Evolutionary conservation across 2,329 filamentous ascomycete genomes (phyloP).

Genomic region (Fusarium graminum): DNA sequence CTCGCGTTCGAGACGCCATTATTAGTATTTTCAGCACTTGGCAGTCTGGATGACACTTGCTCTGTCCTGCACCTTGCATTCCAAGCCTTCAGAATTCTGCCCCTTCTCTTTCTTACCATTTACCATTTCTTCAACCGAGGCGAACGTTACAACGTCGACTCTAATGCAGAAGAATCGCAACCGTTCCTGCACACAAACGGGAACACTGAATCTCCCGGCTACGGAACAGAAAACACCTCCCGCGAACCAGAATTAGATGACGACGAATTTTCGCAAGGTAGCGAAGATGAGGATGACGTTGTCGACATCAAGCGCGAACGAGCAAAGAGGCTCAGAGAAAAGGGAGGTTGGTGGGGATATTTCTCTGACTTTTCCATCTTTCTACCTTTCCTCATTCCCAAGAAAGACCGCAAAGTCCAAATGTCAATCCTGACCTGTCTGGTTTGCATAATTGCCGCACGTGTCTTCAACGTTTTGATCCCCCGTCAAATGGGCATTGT

Average conservation of each 20-base stretch:
- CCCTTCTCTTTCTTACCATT: conserved; percentile 14
- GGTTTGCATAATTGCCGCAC: conserved; percentile 38
- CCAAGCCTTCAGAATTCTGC: conserved; percentile 16
- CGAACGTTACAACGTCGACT: not conserved
- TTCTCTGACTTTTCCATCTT: conserved; percentile 51
- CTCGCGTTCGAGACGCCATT: conserved; percentile 32
- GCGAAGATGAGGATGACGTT: conserved; percentile 44
- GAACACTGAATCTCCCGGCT: conserved; percentile 1
- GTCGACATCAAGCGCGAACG: conserved; percentile 48
- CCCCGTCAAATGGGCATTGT: conserved; percentile 52
- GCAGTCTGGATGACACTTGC: not conserved
- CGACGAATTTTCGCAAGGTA: conserved; percentile 12
- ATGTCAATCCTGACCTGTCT: conserved; percentile 46
- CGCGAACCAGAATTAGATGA: not conserved
- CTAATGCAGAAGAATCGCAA: conserved; percentile 19
- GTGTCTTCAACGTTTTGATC: conserved; percentile 51
- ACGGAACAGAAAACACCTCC: conserved; percentile 27
- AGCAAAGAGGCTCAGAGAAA: conserved; percentile 46
- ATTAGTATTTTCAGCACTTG: not conserved
- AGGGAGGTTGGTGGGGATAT: conserved; percentile 52
- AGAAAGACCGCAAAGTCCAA: conserved; percentile 51
- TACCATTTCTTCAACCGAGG: not conserved
- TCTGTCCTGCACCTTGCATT: not conserved
- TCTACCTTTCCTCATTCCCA: conserved; percentile 50
- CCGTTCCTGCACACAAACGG: conserved; percentile 26